Conservation (phyloP, 148 eudicot genomes). For the Tetragonia tetragonoides region DNA sequence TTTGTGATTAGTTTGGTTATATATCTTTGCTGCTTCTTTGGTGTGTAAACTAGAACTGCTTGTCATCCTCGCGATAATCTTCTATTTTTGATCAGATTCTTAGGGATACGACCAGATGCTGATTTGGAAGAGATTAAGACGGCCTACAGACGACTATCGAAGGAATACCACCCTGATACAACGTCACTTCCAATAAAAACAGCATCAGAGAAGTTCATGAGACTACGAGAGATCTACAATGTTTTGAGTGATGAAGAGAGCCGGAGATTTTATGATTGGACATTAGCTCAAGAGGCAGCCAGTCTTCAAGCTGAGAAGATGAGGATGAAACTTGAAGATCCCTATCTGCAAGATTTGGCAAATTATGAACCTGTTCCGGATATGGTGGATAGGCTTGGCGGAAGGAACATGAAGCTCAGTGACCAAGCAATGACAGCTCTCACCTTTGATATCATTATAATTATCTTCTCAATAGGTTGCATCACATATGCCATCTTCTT, state of each 20-base stretch:
- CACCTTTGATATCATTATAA: conserved; percentile 55
- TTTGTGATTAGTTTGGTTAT: too few relatives aligned
- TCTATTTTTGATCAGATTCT: conserved; percentile 49
- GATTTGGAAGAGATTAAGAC: conserved; percentile 82
- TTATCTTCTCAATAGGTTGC: conserved; percentile 57
- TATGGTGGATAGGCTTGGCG: conserved; percentile 76
- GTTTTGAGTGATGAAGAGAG: conserved; percentile 59
- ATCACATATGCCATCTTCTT: conserved; percentile 59
- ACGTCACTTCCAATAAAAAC: conserved; percentile 70
- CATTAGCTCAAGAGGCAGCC: conserved; percentile 75
- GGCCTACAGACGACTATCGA: conserved; percentile 68
- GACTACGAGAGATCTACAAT: conserved; percentile 63
- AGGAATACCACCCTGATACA: conserved; percentile 90
- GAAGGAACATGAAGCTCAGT: conserved; percentile 65
- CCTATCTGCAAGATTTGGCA: conserved; percentile 48
- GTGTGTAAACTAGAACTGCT: too few relatives aligned
- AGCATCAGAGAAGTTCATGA: conserved; percentile 87
- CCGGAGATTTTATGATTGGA: conserved; percentile 78
- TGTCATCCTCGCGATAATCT: too few relatives aligned
- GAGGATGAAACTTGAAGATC: conserved; percentile 73
- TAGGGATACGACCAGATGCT: conserved; percentile 66
- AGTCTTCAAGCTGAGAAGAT: conserved; percentile 69
- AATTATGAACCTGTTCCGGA: conserved; percentile 58
- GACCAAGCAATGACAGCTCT: conserved; percentile 83
- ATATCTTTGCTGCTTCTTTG: too few relatives aligned